Evolutionary conservation across 2,329 filamentous ascomycete species (phyloP), one percentile per base, ranked within the genome.

Genomic region (Tympanopsis confertula): DNA sequence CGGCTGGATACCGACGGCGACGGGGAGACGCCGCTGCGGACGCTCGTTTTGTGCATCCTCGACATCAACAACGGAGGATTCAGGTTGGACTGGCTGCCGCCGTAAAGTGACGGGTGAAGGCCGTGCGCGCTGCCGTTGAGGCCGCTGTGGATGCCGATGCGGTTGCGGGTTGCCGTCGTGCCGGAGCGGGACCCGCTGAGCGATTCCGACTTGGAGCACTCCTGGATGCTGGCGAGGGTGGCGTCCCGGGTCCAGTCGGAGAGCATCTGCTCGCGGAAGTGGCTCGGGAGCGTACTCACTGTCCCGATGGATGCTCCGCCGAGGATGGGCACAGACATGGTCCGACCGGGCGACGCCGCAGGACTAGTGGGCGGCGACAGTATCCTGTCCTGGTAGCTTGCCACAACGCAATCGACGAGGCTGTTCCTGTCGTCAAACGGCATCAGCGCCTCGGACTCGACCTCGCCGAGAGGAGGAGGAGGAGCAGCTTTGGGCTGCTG

Each of bases 161-260:
- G 65, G 47, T 52, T 62, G 12, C 68, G 70, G 26, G 50, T 52
- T 14, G 54, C 66, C 38, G 65, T 68, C 10, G 74, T 83, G 30
- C 74, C 80, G 1, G 73, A 69, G 44, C 74, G 77, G 3, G 86
- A 93, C 17, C 86, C 86, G 38, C 68, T 83, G 39, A 93, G 62
- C 3, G 86, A 94, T 12, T 74, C 73, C 1, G 83, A 75, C 48
- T 80, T 84, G 48, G 78, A 78, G 36, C 68, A 73, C 39, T 83
- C 75, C 41, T 82, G 76, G 36, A 85, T 69, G 26, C 74, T 68
- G 10, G 78, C 72, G 38, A 91, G 63, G 20, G 82, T 83, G 13
- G 66, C 61, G 17, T 94, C 87, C 50, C 79, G 78, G 28, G 77
- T 82, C 89, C 89, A 95, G 35, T 84, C 74, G 15, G 73, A 66